Evolutionary conservation across 2,329 filamentous ascomycete species (phyloP).

Genomic region (Monilinia laxa): DNA sequence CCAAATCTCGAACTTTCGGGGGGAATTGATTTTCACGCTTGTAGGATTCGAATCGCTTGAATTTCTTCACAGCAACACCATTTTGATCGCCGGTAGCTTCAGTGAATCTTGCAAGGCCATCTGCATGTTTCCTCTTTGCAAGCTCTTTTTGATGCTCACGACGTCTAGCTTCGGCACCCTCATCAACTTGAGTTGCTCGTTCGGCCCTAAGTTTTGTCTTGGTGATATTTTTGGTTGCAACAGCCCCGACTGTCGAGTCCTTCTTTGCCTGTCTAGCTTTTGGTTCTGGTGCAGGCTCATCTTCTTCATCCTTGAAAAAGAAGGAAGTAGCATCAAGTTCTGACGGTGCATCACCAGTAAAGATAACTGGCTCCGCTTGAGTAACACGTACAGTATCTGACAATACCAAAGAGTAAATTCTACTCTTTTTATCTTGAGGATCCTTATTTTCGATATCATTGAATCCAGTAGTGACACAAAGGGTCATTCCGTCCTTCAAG

Average conservation of each 20-base stretch:
- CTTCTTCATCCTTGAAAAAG: slow-evolving; percentile 97
- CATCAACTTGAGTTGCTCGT: slow-evolving; percentile 81
- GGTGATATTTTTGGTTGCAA: slow-evolving; percentile 93
- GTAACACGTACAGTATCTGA: slow-evolving; percentile 92
- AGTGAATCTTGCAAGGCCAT: slow-evolving; percentile 81
- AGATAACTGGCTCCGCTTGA: slow-evolving; percentile 74
- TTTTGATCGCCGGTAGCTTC: slow-evolving; percentile 83
- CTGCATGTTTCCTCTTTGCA: slow-evolving; percentile 82
- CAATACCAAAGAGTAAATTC: slow-evolving; percentile 83
- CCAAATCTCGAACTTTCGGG: slow-evolving; percentile 74
- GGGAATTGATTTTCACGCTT: slow-evolving; percentile 97
- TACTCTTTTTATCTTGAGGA: slow-evolving; percentile 86
- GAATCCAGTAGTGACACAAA: slow-evolving; percentile 86
- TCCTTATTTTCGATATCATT: slow-evolving; percentile 84
- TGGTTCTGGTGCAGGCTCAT: slow-evolving; percentile 61
- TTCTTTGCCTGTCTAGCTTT: slow-evolving; percentile 90
- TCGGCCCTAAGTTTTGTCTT: slow-evolving; percentile 90
- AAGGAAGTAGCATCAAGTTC: slow-evolving; percentile 95
- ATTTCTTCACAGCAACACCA: slow-evolving; percentile 93
- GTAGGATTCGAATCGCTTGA: slow-evolving; percentile 98
- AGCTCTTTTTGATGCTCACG: slow-evolving; percentile 91
- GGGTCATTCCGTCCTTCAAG: slow-evolving; percentile 95
- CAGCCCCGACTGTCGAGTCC: slow-evolving; percentile 76
- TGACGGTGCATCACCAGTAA: slow-evolving; percentile 88
- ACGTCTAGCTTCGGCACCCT: slow-evolving; percentile 83